A percentile compares a stretch with the other conserved stretches of the same genome.
Conservation (phyloP, 106 monocot species). For the Dioscorea alata region DNA sequence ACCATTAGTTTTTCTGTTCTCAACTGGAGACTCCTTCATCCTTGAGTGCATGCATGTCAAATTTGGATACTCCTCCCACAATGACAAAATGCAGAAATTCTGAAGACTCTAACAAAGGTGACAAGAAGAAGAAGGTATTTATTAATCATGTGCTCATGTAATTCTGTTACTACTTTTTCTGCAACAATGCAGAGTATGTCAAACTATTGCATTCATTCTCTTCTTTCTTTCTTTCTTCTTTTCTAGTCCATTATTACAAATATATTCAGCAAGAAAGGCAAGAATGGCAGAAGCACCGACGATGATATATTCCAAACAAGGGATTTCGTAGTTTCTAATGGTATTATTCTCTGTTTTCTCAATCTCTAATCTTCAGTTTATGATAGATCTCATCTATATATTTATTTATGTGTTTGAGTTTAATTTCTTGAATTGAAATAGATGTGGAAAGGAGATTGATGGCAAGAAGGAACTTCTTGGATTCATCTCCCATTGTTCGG, state of each 20-base stretch:
- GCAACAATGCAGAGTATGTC: neutral
- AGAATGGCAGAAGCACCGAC: constrained; percentile 25
- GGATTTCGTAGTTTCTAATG: constrained; percentile 26
- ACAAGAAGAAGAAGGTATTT: constrained; percentile 59
- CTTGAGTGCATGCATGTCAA: constrained; percentile 39
- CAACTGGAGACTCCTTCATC: neutral
- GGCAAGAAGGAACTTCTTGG: constrained; percentile 31
- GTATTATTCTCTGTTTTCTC: neutral
- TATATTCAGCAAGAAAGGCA: constrained; percentile 57
- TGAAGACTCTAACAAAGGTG: constrained; percentile 43
- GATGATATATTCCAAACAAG: constrained; percentile 41
- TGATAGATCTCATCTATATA: neutral
- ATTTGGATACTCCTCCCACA: constrained; percentile 4
- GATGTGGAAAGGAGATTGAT: constrained; percentile 40
- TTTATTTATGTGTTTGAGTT: neutral
- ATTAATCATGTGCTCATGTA: neutral
- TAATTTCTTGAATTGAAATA: constrained; percentile 3
- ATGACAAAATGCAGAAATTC: constrained; percentile 37
- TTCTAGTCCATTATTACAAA: constrained; percentile 49
- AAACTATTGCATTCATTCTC: neutral
- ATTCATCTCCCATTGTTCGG: constrained; percentile 38
- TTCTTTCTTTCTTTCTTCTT: neutral
- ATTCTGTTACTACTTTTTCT: neutral
- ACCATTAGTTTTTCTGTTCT: neutral
- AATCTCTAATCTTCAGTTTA: neutral